Evolutionary conservation across 2,329 filamentous ascomycete species (phyloP), one percentile per base, ranked within the genome.

Genomic region (Pestalotiopsis sp.): DNA sequence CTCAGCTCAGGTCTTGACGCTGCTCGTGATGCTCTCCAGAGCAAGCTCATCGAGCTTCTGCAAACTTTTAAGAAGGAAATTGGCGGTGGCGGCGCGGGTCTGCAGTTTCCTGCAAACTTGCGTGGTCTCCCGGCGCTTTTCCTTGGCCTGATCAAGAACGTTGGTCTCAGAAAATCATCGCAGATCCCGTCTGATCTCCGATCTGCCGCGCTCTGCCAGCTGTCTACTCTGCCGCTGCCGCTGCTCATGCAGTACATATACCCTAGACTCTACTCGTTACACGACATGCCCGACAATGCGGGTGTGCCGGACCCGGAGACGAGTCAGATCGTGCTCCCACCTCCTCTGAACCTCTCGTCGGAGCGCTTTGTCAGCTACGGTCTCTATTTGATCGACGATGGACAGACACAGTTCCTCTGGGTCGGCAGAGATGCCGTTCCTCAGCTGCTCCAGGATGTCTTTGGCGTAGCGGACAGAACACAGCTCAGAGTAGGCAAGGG

Each of bases 341-440:
- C 93, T 4, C 86, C 93, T 0, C 77, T 93, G 76, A 98, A 98
- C 80, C 87, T 98, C 68, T 94, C 94, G 3, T 97, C 95, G 1
- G 94, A 95, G 80, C 90, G 92, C 61, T 88, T 99, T 64, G 93
- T 94, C 3, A 89, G 94, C 0, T 97, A 97, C 77, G 96, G 96
- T 36, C 84, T 99, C 20, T 99, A 99, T 81, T 88, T 99, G 68
- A 96, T 99, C 75, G 96, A 99, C 75, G 96, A 99, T 77, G 95
- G 95, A 2, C 95, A 98, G 81, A 98, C 94, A 5, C 96, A 99
- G 79, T 99, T 99, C 87, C 83, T 99, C 62, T 99, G 96, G 96
- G 88, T 98, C 23, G 96, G 96, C 14, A 91, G 95, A 45, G 95
- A 99, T 73, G 92, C 95, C 1, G 94, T 99, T 36, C 94, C 94